A percentile compares a stretch with the other conserved stretches of the same genome.
Conservation (phyloP, 2,329 filamentous ascomycete genomes). For the Colletotrichum echinochloae region DNA sequence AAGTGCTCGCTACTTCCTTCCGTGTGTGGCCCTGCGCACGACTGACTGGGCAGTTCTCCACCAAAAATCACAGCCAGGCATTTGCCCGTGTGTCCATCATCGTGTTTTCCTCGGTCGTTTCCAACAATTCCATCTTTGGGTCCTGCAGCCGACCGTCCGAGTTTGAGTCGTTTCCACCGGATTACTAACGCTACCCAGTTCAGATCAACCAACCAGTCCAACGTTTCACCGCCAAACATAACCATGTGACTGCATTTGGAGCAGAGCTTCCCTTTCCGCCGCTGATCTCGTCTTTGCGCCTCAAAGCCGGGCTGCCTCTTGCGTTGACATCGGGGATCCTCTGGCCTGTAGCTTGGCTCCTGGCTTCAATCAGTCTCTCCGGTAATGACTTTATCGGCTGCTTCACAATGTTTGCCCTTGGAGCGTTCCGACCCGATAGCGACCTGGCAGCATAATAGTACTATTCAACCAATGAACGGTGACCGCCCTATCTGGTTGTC, state of each 20-base stretch:
- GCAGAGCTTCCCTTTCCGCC: not conserved
- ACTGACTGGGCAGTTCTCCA: not conserved
- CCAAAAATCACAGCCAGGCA: not conserved
- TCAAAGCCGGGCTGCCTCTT: not conserved
- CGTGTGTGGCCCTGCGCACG: not conserved
- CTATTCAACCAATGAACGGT: not conserved
- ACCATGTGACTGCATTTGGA: not conserved
- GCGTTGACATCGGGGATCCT: not conserved
- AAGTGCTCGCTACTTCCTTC: not conserved
- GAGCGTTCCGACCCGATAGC: not conserved
- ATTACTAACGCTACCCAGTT: not conserved
- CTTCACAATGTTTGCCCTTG: not conserved
- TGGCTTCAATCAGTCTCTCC: not conserved
- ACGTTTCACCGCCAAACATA: not conserved
- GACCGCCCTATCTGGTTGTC: not conserved
- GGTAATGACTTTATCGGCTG: not conserved
- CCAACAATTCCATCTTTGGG: conserved; percentile 14
- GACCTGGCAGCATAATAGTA: not conserved
- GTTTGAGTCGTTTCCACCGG: not conserved
- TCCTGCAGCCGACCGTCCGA: conserved; percentile 25
- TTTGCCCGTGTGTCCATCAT: conserved; percentile 12
- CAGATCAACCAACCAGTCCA: not conserved
- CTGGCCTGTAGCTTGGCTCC: conserved; percentile 1
- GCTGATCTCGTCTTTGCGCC: not conserved
- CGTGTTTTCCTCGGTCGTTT: not conserved